A percentile compares a stretch with the other conserved stretches of the same genome.
Evolutionary conservation across 2,329 filamentous ascomycete genomes (phyloP).

Genomic region (Fusarium clavum): DNA sequence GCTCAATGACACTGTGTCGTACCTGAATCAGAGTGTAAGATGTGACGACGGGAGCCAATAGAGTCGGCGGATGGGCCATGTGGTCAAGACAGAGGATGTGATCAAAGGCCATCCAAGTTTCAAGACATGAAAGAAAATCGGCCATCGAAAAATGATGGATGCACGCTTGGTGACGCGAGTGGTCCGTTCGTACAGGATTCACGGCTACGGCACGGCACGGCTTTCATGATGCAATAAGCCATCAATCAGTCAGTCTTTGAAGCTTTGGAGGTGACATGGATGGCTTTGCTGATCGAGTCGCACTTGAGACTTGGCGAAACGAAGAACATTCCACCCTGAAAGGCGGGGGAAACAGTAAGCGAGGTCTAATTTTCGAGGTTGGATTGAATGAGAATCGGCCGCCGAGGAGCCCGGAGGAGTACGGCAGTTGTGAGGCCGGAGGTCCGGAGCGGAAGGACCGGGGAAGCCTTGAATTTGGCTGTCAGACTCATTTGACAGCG

Average conservation of each 20-base stretch:
- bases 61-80: conserved; percentile 36
- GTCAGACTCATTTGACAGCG: conserved; percentile 7
- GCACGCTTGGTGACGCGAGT: conserved; percentile 21
- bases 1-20: neutral
- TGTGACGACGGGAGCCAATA: conserved; percentile 35
- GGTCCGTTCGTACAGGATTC: conserved; percentile 14
- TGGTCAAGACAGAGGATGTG: conserved; percentile 42
- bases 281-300: conserved; percentile 1
- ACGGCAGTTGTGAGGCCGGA: conserved; percentile 32
- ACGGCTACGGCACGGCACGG: conserved; percentile 9
- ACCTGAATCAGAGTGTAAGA: neutral
- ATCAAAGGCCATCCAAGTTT: conserved; percentile 13
- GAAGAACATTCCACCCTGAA: neutral
- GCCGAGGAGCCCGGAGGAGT: conserved; percentile 15
- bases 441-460: conserved; percentile 30
- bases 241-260: neutral
- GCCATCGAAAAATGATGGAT: conserved; percentile 18
- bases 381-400: neutral
- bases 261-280: neutral
- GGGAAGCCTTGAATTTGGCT: conserved; percentile 1
- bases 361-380: neutral
- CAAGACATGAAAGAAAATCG: neutral
- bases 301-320: neutral
- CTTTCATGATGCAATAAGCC: conserved; percentile 19
- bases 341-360: conserved; percentile 9